phyloP scores from a whole-genome alignment of 2,329 filamentous ascomycete genomes.

The Penicillium sp. region DNA sequence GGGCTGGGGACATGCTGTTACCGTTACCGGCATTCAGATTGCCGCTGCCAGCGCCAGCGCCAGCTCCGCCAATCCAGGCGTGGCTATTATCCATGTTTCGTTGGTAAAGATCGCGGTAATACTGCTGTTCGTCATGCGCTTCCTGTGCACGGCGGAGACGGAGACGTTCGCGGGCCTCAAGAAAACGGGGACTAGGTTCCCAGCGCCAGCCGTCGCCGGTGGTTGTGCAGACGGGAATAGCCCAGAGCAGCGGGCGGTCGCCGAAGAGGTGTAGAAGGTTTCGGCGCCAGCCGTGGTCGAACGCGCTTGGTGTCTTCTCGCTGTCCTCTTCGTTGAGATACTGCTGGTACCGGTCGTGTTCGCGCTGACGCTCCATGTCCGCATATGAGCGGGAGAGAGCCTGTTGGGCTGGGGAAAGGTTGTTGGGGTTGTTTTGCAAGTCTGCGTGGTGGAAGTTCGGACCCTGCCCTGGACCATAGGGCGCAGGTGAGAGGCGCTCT shows the following conservation, averaged over 20 bases:
- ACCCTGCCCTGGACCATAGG: conserved; percentile 20
- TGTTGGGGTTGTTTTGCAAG: conserved; percentile 5
- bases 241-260: conserved; percentile 70
- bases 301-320: conserved; percentile 85
- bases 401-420: conserved; percentile 47
- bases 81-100: conserved; percentile 35
- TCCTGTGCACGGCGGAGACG: conserved; percentile 33
- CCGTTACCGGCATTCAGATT: neutral
- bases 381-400: conserved; percentile 51
- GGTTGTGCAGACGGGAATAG: conserved; percentile 78
- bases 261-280: conserved; percentile 86
- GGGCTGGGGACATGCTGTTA: conserved; percentile 4
- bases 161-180: conserved; percentile 56
- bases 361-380: conserved; percentile 63
- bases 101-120: conserved; percentile 37
- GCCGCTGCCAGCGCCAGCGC: neutral
- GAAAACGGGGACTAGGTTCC: conserved; percentile 81
- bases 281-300: conserved; percentile 79
- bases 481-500: conserved; percentile 46
- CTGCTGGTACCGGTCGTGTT: conserved; percentile 68
- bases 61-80: conserved; percentile 24
- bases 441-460: conserved; percentile 2
- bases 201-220: conserved; percentile 92
- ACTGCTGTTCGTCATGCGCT: conserved; percentile 30
- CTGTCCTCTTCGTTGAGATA: conserved; percentile 92